These are phyloP conservation scores for Terfezia claveryi DNA, from an alignment of 495 filamentous ascomycete species.

Conservation along the genomic window DNA sequence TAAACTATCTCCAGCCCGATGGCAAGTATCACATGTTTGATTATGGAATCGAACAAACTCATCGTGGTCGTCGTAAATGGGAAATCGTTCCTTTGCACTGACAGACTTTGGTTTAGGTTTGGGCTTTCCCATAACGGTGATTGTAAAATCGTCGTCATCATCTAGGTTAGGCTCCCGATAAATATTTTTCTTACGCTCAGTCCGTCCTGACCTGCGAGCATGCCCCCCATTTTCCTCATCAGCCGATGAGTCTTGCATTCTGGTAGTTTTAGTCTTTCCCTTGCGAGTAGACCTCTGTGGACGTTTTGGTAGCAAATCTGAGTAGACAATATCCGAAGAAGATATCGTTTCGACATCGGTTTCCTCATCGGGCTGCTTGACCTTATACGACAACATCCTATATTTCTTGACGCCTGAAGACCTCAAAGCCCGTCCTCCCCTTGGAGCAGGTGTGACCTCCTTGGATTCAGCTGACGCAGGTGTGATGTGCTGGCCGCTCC, in stretches of 20 bases:
- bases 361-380: not conserved
- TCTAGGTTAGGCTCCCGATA: constrained; percentile 11
- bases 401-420: not conserved
- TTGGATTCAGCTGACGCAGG: too few species aligned
- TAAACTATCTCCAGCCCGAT: constrained; percentile 31
- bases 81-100: constrained; percentile 11
- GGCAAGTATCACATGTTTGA: constrained; percentile 53
- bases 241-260: constrained; percentile 1
- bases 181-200: constrained; percentile 5
- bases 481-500: too few species aligned
- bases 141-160: constrained; percentile 19
- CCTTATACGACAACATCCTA: not conserved
- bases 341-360: not conserved
- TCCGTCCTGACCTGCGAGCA: constrained; percentile 8
- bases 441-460: too few species aligned
- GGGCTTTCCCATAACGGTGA: constrained; percentile 1
- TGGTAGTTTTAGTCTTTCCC: not conserved
- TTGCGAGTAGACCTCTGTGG: not conserved
- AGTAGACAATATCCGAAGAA: not conserved
- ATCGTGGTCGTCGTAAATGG: constrained; percentile 7
- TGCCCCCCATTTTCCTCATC: constrained; percentile 1
- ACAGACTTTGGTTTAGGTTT: constrained; percentile 6
- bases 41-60: constrained; percentile 30
- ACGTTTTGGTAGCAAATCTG: not conserved
- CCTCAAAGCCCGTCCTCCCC: not conserved